Percentiles rank a stretch among this genome's conserved stretches.
These are phyloP conservation scores for Camelina laxa DNA, from an alignment of 345 rosid genomes.

Conservation along the genomic window DNA sequence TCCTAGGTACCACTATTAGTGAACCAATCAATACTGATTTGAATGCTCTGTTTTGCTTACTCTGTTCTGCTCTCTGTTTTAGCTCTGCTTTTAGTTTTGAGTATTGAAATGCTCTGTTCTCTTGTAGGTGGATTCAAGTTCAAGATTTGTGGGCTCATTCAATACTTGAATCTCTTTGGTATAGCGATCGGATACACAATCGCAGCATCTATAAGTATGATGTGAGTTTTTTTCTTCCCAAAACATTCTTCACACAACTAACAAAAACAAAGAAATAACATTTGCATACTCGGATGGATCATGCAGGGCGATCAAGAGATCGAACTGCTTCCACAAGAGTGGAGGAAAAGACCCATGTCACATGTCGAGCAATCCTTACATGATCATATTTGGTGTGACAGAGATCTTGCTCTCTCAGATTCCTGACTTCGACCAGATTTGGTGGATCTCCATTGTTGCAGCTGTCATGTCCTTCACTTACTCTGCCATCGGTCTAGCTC, in stretches of 20 bases:
- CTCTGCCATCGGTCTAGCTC: slow-evolving; percentile 87
- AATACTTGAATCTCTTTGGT: slow-evolving; percentile 75
- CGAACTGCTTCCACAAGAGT: slow-evolving; percentile 74
- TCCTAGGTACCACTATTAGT: slow-evolving; percentile 57
- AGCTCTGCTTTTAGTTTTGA: background rate
- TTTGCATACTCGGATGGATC: slow-evolving; percentile 10
- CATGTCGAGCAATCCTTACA: slow-evolving; percentile 70
- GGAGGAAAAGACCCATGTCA: slow-evolving; percentile 67
- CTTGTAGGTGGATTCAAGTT: slow-evolving; percentile 68
- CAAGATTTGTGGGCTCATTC: slow-evolving; percentile 69
- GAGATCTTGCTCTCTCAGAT: slow-evolving; percentile 79
- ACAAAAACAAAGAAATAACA: background rate
- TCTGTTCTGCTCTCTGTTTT: background rate
- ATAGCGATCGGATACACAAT: slow-evolving; percentile 73
- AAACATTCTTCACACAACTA: slow-evolving; percentile 2
- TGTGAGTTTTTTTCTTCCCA: slow-evolving; percentile 45
- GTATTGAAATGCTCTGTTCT: background rate
- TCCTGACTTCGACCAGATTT: slow-evolving; percentile 81
- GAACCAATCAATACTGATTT: background rate
- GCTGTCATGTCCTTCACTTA: slow-evolving; percentile 97
- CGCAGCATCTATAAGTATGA: slow-evolving; percentile 84
- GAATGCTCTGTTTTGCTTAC: background rate
- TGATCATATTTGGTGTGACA: slow-evolving; percentile 70
- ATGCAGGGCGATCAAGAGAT: slow-evolving; percentile 78
- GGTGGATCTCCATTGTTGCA: slow-evolving; percentile 92